Evolutionary conservation across 2,329 filamentous ascomycete species (phyloP).

Genomic region (Cercospora sp.): DNA sequence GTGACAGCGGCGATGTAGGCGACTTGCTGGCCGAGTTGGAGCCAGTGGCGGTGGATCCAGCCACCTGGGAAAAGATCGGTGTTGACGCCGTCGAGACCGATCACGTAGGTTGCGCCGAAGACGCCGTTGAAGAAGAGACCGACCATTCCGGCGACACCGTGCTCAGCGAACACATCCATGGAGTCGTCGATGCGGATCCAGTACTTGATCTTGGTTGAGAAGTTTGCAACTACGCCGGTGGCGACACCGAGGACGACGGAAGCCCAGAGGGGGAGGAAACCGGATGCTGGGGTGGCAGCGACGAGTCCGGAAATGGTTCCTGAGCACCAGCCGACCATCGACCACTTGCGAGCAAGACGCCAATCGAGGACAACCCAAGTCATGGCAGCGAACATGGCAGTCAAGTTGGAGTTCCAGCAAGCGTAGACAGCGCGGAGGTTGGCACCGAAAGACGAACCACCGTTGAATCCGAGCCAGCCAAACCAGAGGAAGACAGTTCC

Average conservation of each 20-base stretch:
- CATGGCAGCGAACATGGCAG: conserved; percentile 86
- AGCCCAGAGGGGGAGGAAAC: conserved; percentile 71
- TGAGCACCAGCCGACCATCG: conserved; percentile 88
- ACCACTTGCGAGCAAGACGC: conserved; percentile 93
- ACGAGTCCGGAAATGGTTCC: conserved; percentile 85
- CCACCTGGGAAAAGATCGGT: conserved; percentile 58
- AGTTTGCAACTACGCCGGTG: conserved; percentile 73
- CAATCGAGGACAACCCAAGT: conserved; percentile 96
- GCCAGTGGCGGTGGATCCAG: conserved; percentile 74
- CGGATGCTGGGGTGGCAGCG: conserved; percentile 80
- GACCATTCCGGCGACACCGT: conserved; percentile 79
- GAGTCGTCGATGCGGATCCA: conserved; percentile 81
- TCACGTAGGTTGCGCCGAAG: conserved; percentile 69
- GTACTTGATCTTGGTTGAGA: conserved; percentile 79
- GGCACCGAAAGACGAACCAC: conserved; percentile 83
- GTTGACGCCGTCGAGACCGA: conserved; percentile 77
- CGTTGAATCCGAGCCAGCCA: conserved; percentile 98
- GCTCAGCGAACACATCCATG: conserved; percentile 88
- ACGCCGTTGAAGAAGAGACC: conserved; percentile 77
- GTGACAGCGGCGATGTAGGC: conserved; percentile 70
- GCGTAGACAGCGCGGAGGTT: conserved; percentile 87
- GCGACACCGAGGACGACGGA: conserved; percentile 61
- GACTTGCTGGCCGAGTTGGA: conserved; percentile 75
- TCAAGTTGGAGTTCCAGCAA: conserved; percentile 96
- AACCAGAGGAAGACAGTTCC: conserved; percentile 97